Evolutionary conservation across 352 stramenopile genomes (phyloP), one percentile per base, ranked within the genome.

Genomic region (Globisporangium cylindrosporum): DNA sequence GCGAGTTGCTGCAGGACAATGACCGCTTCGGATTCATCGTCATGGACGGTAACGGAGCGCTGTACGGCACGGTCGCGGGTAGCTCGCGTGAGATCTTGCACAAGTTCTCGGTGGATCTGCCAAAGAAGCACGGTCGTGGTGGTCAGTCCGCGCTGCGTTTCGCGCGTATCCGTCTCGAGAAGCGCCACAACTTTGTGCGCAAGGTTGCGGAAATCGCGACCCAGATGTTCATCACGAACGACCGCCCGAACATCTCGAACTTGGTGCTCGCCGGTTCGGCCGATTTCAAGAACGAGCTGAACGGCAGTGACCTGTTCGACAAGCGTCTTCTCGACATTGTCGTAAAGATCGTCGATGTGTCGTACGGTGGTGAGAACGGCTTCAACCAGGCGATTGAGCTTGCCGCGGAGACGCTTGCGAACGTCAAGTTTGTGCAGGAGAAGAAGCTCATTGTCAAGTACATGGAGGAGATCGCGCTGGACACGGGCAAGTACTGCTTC

Each of bases 311-410:
- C 77, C 84, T 99, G 68, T 99, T 99, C 72, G 98, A 99, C 86
- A 97, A 89, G 72, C 90, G 95, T 25, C 82, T 98, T 10, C 71
- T 78, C 10, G 97, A 98, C 58, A 95, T 99, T 70, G 97, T 99
- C 1, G 90, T 99, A 63, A 99, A 99, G 77, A 97, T 99, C 63
- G 97, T 99, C 8, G 98, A 99, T 78, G 97, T 99, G n/a, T 98
- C 88, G 57, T 99, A 99, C 76, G 98, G 98, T 53, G 98, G 98
- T 15, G 97, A 99, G 74, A 98, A 99, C 71, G 98, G 98, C 6
- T 99, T 99, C 84, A 99, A 99, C 79, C 98, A 99, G 85, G 98
- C 97, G 25, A 99, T 99, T 80, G 98, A 99, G 72, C 85, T 99
- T 55, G 92, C 91, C 12, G 95, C 97, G 6, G 98, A 99, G 79